These are phyloP conservation scores for Blastocystis sp. DNA, from an alignment of 352 stramenopile species.

Conservation along the genomic window DNA sequence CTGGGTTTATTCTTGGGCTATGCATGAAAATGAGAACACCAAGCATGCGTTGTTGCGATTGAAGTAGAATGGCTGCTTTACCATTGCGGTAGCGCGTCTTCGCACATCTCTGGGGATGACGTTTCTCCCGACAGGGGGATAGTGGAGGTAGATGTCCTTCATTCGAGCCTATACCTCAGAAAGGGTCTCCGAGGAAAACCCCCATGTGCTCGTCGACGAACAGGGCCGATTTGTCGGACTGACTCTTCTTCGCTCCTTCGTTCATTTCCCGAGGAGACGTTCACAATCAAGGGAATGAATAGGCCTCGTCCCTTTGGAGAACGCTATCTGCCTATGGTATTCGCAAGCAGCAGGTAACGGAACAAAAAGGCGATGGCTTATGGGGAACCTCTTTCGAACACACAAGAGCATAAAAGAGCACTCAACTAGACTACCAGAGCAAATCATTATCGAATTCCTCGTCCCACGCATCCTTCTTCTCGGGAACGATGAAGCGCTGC, in stretches of 20 bases:
- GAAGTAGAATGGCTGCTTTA: slow-evolving; percentile 30
- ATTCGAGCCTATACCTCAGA: slow-evolving; percentile 41
- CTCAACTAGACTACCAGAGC: slow-evolving; percentile 40
- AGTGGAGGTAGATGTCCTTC: slow-evolving; percentile 38
- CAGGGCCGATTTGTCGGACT: neutral
- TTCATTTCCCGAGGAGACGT: too few relatives aligned
- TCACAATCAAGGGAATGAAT: too few relatives aligned
- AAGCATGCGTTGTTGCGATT: slow-evolving; percentile 1
- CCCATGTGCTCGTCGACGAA: neutral
- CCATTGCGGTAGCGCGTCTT: slow-evolving; percentile 24
- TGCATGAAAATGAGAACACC: neutral
- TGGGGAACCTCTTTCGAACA: neutral
- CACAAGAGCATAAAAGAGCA: neutral
- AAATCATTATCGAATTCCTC: slow-evolving; percentile 70
- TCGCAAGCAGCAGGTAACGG: too few relatives aligned
- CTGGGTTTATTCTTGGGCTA: neutral
- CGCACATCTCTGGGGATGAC: neutral
- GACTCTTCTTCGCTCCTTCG: neutral
- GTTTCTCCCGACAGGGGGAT: neutral
- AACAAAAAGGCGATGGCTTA: too few relatives aligned
- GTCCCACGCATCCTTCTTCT: slow-evolving; percentile 63
- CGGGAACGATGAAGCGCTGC: slow-evolving; percentile 50
- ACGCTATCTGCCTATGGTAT: too few relatives aligned
- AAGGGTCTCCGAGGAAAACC: neutral
- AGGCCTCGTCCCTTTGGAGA: too few relatives aligned